A percentile compares a stretch with the other conserved stretches of the same genome.
phyloP scores from a whole-genome alignment of 768 basidiomycete genomes.

The Trametes gibbosa region DNA sequence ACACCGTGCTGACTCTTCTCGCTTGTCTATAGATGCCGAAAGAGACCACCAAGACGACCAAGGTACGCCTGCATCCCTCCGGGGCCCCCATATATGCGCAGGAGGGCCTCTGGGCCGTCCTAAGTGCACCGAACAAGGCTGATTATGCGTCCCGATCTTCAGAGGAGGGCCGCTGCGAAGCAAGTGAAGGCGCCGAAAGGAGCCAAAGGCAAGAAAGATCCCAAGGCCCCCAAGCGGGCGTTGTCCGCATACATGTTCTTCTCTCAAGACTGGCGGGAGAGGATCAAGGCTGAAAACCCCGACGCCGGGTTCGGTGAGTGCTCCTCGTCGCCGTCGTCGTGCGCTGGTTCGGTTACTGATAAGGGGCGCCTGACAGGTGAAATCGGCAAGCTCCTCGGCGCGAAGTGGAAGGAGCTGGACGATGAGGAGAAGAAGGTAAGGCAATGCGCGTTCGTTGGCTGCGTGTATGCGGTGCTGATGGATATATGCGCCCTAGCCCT shows the following conservation, averaged over 20 bases:
- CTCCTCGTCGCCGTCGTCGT: background rate
- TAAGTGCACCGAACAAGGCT: slow-evolving; percentile 18
- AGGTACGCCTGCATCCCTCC: slow-evolving; percentile 44
- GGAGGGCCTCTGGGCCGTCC: background rate
- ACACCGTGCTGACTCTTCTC: slow-evolving; percentile 35
- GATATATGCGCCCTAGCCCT: slow-evolving; percentile 55
- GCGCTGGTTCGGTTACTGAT: slow-evolving; percentile 2
- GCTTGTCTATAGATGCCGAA: slow-evolving; percentile 68
- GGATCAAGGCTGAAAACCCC: slow-evolving; percentile 94
- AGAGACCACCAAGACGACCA: slow-evolving; percentile 64
- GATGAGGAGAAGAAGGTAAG: slow-evolving; percentile 94
- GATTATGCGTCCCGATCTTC: slow-evolving; percentile 14
- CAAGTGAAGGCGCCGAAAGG: slow-evolving; percentile 53
- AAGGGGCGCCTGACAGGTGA: slow-evolving; percentile 48
- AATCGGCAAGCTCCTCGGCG: slow-evolving; percentile 91
- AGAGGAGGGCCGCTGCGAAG: slow-evolving; percentile 80
- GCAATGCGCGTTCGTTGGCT: slow-evolving; percentile 14
- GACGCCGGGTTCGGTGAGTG: slow-evolving; percentile 84
- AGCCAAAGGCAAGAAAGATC: slow-evolving; percentile 72
- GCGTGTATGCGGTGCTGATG: slow-evolving; percentile 5
- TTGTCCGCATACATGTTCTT: slow-evolving; percentile 99
- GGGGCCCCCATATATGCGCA: slow-evolving; percentile 6
- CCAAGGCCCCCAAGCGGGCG: slow-evolving; percentile 85
- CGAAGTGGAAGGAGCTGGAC: slow-evolving; percentile 95
- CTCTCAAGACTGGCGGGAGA: slow-evolving; percentile 91